phyloP scores from a whole-genome alignment of 208 protist species.

The Leishmania martiniquensis region DNA sequence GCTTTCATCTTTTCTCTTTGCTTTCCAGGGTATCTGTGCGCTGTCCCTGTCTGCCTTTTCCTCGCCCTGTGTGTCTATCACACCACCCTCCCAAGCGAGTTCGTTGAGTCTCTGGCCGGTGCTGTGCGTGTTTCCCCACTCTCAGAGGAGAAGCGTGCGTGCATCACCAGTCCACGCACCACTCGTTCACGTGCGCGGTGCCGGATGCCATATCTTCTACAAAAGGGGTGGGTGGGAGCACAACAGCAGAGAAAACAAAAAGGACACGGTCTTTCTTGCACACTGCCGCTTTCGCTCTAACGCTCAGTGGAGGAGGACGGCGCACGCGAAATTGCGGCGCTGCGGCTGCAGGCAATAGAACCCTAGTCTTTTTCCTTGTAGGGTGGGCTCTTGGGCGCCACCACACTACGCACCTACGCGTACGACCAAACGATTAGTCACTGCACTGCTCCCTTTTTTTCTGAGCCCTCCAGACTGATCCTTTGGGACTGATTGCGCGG shows the following conservation, averaged over 20 bases:
- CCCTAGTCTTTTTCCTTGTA: background rate
- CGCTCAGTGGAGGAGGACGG: background rate
- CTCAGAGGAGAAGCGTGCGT: background rate
- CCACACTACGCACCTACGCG: background rate
- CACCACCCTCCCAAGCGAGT: background rate
- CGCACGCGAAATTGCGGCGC: background rate
- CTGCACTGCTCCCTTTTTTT: background rate
- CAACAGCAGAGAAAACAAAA: background rate
- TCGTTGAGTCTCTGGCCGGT: background rate
- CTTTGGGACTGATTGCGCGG: background rate
- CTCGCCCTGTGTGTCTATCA: background rate
- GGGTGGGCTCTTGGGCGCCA: background rate
- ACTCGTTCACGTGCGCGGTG: background rate
- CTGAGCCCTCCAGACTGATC: background rate
- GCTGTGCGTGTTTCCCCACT: background rate
- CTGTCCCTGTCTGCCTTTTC: background rate
- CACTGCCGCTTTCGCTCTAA: background rate
- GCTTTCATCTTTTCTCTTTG: slow-evolving; percentile 1
- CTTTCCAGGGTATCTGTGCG: background rate
- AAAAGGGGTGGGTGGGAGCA: background rate
- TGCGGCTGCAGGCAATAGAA: background rate
- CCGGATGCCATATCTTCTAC: background rate
- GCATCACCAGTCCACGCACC: background rate
- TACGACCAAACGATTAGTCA: background rate
- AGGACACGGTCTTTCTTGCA: background rate